Percentiles rank a stretch among this genome's conserved stretches.
Conservation (phyloP, 768 basidiomycete genomes). For the Daedaleopsis nitida region DNA sequence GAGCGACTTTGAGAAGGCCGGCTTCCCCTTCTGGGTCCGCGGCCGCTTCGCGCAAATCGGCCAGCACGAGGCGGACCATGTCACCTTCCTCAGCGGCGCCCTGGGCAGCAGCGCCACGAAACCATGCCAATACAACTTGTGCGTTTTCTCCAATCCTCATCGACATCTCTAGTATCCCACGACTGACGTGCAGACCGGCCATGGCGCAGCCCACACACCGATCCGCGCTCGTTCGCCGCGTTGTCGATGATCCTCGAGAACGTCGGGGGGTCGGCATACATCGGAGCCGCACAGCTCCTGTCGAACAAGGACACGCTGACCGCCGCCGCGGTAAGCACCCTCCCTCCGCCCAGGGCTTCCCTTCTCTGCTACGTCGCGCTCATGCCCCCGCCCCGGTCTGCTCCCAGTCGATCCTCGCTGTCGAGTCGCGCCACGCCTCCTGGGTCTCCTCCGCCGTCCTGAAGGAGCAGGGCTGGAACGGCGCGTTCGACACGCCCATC, state of each 20-base stretch:
- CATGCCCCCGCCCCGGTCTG: neutral
- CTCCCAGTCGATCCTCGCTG: constrained; percentile 48
- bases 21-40: constrained; percentile 51
- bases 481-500: constrained; percentile 43
- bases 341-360: neutral
- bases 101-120: constrained; percentile 47
- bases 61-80: constrained; percentile 58
- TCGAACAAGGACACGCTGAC: constrained; percentile 46
- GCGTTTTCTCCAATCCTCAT: constrained; percentile 25
- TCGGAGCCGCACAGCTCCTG: constrained; percentile 52
- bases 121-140: constrained; percentile 68
- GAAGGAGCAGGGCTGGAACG: constrained; percentile 46
- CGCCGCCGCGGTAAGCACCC: constrained; percentile 43
- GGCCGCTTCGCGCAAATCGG: constrained; percentile 53
- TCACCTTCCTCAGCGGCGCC: constrained; percentile 47
- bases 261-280: constrained; percentile 58
- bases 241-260: constrained; percentile 52
- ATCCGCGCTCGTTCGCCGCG: constrained; percentile 45
- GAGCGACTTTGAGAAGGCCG: constrained; percentile 47
- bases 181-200: neutral
- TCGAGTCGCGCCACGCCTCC: constrained; percentile 53
- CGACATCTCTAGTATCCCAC: neutral
- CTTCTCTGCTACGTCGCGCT: neutral
- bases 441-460: constrained; percentile 49
- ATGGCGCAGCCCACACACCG: constrained; percentile 40